Evolutionary conservation across 257 asterid species (phyloP), one percentile per base, ranked within the genome.

Genomic region (Phtheirospermum japonicum): DNA sequence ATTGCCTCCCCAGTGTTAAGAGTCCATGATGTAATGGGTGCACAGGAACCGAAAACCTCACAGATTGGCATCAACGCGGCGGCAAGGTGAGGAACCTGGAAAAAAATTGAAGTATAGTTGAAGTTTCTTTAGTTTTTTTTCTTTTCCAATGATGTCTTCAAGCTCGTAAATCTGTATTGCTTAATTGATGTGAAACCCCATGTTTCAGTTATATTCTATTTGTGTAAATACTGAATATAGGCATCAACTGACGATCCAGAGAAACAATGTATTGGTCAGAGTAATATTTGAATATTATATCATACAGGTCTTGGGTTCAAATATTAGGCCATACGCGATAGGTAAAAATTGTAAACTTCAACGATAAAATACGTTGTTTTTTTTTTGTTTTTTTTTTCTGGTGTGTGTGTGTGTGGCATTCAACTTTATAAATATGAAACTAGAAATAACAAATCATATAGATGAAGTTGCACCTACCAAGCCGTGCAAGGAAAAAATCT

Each of bases 31-130:
- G 80, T 75, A 71, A 69, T 80, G 68, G 95, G 89, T 68, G 96
- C 84, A 79, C 88, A 87, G 17, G 96, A 85, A 73, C 99, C 99
- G 28, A 93, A 93, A 51, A 71, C 89, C 82, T 93, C 97, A 77
- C 97, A 93, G 63, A 93, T 85, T 70, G 95, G 94, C 95, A 93
- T 83, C 81, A 93, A 76, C 45, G 95, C 88, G 68, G 91, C 97
- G 18, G 91, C 97, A 79, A 93, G 97, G 69, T 87, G 92, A 61
- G 99, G 97, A 73, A 87, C 85, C 99, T 93, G 87, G 69, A 71
- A 70, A 11, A 68, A 63, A 61, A 18, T 46, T 18, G 26, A 52
- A 31, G 54, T 60, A 54, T 32, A 55, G 77, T 26, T 50, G 17
- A 53, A 50, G 42, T 56, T 61, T 23, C 28, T 23, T 23, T 23